Percentiles rank a stretch among this genome's conserved stretches.
These are phyloP conservation scores for Pseudotsuga menziesii DNA, from an alignment of 75 land plant species.

Conservation along the genomic window DNA sequence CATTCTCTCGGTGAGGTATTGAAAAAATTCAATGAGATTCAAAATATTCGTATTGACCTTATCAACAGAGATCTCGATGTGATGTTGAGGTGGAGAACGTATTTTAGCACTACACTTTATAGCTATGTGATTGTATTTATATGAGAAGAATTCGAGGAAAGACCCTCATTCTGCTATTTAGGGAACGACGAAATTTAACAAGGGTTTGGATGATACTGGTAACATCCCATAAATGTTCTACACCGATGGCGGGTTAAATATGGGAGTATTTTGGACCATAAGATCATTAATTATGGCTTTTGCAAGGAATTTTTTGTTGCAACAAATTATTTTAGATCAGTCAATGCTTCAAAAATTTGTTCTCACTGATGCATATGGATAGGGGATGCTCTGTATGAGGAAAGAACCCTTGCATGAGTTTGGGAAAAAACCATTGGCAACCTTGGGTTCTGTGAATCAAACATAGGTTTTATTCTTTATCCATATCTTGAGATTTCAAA, in stretches of 20 bases:
- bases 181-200: background rate
- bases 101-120: slow-evolving; percentile 85
- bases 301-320: slow-evolving; percentile 52
- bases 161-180: too few species aligned
- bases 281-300: too few species aligned
- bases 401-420: slow-evolving; percentile 66
- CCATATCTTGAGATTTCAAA: slow-evolving; percentile 51
- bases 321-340: slow-evolving; percentile 51
- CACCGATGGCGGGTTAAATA: slow-evolving; percentile 57
- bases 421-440: slow-evolving; percentile 42
- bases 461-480: slow-evolving; percentile 51
- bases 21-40: too few species aligned
- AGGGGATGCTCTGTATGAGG: slow-evolving; percentile 70
- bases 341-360: slow-evolving; percentile 44
- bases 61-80: slow-evolving; percentile 81
- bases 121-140: slow-evolving; percentile 53
- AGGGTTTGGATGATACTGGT: slow-evolving; percentile 26
- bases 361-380: slow-evolving; percentile 52
- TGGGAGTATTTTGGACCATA: slow-evolving; percentile 73
- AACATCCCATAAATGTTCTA: slow-evolving; percentile 51
- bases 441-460: slow-evolving; percentile 49
- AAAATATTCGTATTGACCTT: too few species aligned
- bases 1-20: slow-evolving; percentile 56
- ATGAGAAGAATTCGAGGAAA: too few species aligned
- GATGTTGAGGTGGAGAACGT: slow-evolving; percentile 80